Percentiles rank a stretch among this genome's conserved stretches.
Conservation (phyloP, 768 basidiomycete genomes). For the Sutorius australiensis region DNA sequence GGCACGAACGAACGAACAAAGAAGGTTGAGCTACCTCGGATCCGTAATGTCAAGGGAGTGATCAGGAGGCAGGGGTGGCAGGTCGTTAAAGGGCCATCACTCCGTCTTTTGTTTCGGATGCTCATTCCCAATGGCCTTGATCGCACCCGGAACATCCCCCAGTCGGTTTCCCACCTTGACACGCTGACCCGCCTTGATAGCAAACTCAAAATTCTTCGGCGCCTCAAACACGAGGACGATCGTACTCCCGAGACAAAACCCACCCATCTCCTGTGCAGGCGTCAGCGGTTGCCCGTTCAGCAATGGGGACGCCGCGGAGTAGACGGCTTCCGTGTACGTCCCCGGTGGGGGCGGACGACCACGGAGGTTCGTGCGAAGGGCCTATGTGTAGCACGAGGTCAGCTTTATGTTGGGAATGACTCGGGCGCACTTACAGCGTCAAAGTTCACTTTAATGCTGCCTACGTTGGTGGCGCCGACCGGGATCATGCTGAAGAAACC, state of each 20-base stretch:
- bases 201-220: conserved; percentile 65
- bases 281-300: conserved; percentile 84
- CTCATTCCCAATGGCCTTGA: conserved; percentile 25
- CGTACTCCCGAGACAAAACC: conserved; percentile 62
- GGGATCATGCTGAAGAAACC: conserved; percentile 98
- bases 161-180: conserved; percentile 83
- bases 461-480: conserved; percentile 97
- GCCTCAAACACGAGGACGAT: too few species aligned
- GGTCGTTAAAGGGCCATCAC: conserved; percentile 5
- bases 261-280: conserved; percentile 95
- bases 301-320: conserved; percentile 76
- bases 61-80: not conserved
- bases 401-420: not conserved
- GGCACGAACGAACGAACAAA: not conserved
- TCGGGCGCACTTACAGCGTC: conserved; percentile 56
- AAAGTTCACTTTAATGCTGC: conserved; percentile 94
- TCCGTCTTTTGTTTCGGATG: conserved; percentile 34
- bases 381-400: conserved; percentile 37
- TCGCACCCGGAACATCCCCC: conserved; percentile 46
- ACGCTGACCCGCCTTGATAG: conserved; percentile 72
- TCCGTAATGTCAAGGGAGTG: not conserved
- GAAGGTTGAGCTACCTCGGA: not conserved
- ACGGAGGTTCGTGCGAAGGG: conserved; percentile 85
- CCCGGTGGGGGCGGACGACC: conserved; percentile 70
- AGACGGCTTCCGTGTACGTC: conserved; percentile 89